phyloP scores from a whole-genome alignment of 2,329 filamentous ascomycete genomes.

The Diaporthe sp. region DNA sequence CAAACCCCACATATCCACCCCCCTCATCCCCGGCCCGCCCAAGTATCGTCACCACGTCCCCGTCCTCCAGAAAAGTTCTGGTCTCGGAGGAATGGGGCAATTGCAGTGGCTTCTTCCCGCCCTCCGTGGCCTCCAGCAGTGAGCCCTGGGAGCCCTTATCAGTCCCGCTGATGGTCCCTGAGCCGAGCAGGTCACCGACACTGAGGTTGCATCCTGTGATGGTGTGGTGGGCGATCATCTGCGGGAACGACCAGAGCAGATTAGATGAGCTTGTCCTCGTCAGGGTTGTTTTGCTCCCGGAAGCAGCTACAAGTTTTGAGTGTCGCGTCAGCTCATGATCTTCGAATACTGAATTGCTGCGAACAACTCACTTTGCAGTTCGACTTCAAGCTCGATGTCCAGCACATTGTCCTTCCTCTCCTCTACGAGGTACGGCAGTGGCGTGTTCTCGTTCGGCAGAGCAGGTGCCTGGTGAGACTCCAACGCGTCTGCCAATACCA shows the following conservation, averaged over 20 bases:
- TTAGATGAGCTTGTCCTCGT: slow-evolving; percentile 54
- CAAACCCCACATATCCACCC: slow-evolving; percentile 18
- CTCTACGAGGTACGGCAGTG: slow-evolving; percentile 69
- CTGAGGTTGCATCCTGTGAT: slow-evolving; percentile 53
- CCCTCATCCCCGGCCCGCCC: slow-evolving; percentile 15
- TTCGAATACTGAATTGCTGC: neutral
- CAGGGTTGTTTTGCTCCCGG: slow-evolving; percentile 45
- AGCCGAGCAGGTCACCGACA: slow-evolving; percentile 31
- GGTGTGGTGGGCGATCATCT: slow-evolving; percentile 87
- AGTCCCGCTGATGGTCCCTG: slow-evolving; percentile 24
- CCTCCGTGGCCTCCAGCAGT: slow-evolving; percentile 26
- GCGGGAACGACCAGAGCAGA: slow-evolving; percentile 84
- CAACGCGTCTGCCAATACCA: slow-evolving; percentile 73
- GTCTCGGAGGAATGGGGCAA: slow-evolving; percentile 4
- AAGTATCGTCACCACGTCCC: slow-evolving; percentile 9
- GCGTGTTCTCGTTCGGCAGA: slow-evolving; percentile 52
- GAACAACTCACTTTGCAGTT: slow-evolving; percentile 54
- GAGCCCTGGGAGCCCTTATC: slow-evolving; percentile 29
- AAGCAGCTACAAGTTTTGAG: slow-evolving; percentile 35
- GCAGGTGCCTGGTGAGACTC: slow-evolving; percentile 48
- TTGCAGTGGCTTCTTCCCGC: slow-evolving; percentile 16
- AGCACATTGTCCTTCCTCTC: slow-evolving; percentile 55
- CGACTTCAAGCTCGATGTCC: slow-evolving; percentile 56
- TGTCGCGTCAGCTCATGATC: neutral
- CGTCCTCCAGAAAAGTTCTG: slow-evolving; percentile 18